Evolutionary conservation across 164 flowering plant species (phyloP), one percentile per base, ranked within the genome.

Genomic region (Paratinospora sagittata): DNA sequence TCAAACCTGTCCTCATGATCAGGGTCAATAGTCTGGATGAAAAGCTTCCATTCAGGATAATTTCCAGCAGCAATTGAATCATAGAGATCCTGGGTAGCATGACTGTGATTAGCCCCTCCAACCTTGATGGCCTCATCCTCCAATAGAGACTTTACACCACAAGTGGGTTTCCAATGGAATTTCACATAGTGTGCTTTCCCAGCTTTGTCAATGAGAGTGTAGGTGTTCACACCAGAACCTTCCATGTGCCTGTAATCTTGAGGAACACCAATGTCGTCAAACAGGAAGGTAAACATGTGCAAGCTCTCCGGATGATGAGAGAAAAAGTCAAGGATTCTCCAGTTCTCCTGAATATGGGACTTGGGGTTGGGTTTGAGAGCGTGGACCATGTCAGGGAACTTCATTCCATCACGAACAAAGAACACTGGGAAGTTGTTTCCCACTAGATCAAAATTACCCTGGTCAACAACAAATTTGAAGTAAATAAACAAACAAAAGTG

Each of bases 81-180:
- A 75, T 89, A 88, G 23, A 95, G 96, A 77, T 95, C 99, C 83
- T 93, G 78, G 45, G 99, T 95, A 10, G 99, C 99, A 79, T 95
- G 99, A 81, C 99, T 95, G 84, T 95, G 97, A 78, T 92, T 92
- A 11, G 92, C 45, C 73, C 99, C 99, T 70, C 98, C 98, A 67
- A 92, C 90, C 72, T 68, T 80, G 37, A 90, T 80, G 37, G 92
- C 91, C 73, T 92, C 99, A 14, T 92, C 99, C 66, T 90, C 96
- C 80, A 89, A 74, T 78, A 95, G 75, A 72, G 81, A 83, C 83
- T 95, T 92, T 24, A 92, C 96, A 23, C 97, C 99, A 76, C 97
- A 95, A 64, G 97, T 92, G 61, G 99, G 99, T 73, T 82, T 91
- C 99, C 99, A 95, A 71, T 95, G 99, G 78, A 95, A 95, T 75